phyloP scores from a whole-genome alignment of 495 filamentous ascomycete species.

The Evernia prunastri region DNA sequence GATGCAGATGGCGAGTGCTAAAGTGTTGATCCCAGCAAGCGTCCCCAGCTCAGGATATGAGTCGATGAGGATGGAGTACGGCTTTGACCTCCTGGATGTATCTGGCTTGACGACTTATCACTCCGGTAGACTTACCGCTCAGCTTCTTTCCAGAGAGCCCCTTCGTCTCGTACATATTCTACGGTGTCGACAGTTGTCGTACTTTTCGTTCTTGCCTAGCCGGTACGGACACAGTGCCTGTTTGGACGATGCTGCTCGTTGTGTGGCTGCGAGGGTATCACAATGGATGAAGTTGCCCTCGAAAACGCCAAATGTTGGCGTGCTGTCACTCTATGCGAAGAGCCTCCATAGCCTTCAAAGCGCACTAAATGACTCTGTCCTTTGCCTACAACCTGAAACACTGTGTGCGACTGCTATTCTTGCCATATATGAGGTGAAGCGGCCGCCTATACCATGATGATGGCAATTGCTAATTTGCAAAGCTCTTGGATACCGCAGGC shows the following conservation, averaged over 20 bases:
- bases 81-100: conserved; percentile 29
- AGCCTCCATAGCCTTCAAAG: conserved; percentile 33
- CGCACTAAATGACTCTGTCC: conserved; percentile 28
- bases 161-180: conserved; percentile 22
- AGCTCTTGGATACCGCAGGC: conserved; percentile 26
- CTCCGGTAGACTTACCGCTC: conserved; percentile 22
- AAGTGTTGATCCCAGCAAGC: background rate
- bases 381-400: conserved; percentile 28
- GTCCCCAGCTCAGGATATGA: conserved; percentile 29
- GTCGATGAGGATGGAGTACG: conserved; percentile 24
- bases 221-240: conserved; percentile 31
- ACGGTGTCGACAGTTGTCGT: conserved; percentile 27
- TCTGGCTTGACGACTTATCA: conserved; percentile 29
- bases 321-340: conserved; percentile 31
- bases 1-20: background rate
- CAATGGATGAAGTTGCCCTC: conserved; percentile 24
- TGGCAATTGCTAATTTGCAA: background rate
- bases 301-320: conserved; percentile 16
- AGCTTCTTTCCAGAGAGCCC: conserved; percentile 24
- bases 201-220: conserved; percentile 33
- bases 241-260: conserved; percentile 31
- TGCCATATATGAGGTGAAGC: conserved; percentile 31
- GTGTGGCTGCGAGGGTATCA: conserved; percentile 32
- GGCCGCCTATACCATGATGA: background rate
- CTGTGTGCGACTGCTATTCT: conserved; percentile 35